Percentiles rank a stretch among this genome's conserved stretches.
Conservation (phyloP, 73 alveolate genomes). For the Tetrahymena thermophila region DNA sequence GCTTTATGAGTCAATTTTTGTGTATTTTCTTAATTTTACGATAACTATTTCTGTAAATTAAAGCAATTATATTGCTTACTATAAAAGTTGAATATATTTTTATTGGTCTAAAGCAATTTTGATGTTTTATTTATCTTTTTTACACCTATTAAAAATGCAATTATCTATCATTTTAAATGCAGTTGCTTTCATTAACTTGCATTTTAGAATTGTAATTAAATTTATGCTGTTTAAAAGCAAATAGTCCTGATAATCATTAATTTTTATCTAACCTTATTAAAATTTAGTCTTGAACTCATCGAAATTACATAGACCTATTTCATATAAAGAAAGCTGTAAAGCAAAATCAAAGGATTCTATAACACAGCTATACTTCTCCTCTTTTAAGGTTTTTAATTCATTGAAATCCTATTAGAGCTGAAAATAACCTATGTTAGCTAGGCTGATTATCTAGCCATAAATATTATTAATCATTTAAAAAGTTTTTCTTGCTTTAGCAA, state of each 20-base stretch:
- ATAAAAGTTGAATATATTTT: not conserved
- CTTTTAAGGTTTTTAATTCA: not conserved
- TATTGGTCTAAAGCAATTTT: too few species aligned
- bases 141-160: not conserved
- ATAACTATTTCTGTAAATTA: not conserved
- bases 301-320: not conserved
- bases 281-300: not conserved
- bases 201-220: not conserved
- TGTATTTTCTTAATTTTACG: too few species aligned
- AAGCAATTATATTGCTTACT: not conserved
- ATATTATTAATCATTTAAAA: not conserved
- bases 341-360: not conserved
- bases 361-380: not conserved
- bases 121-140: too few species aligned
- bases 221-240: not conserved
- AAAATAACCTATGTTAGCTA: not conserved
- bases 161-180: not conserved
- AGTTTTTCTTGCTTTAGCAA: not conserved
- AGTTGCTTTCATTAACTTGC: not conserved
- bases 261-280: not conserved
- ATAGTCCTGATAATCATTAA: not conserved
- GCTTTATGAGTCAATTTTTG: not conserved
- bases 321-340: not conserved
- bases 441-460: not conserved
- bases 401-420: not conserved